These are phyloP conservation scores for Porogramme epimiltina DNA, from an alignment of 1,284 basidiomycete species.

Conservation along the genomic window DNA sequence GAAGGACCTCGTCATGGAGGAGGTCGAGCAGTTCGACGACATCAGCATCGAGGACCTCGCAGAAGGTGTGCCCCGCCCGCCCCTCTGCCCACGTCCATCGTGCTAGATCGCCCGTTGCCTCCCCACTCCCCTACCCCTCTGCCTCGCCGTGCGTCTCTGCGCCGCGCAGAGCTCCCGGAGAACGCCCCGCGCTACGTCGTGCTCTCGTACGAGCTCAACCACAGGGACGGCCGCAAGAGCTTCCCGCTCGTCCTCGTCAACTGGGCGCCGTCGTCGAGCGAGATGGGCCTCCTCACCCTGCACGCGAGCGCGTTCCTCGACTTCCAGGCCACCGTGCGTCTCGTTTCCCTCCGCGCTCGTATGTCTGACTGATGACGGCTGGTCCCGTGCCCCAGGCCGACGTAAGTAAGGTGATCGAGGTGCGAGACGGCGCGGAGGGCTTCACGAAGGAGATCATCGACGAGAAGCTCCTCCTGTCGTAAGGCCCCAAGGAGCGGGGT, in stretches of 20 bases:
- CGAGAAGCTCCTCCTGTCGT: conserved; percentile 50
- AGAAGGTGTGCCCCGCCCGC: conserved; percentile 58
- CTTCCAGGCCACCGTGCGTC: conserved; percentile 74
- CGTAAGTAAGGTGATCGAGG: conserved; percentile 76
- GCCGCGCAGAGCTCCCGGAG: conserved; percentile 78
- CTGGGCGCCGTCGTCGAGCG: conserved; percentile 79
- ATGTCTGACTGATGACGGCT: not conserved
- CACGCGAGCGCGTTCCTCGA: conserved; percentile 82
- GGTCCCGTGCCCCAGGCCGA: conserved; percentile 50
- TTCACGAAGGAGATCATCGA: conserved; percentile 76
- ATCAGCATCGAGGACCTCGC: conserved; percentile 82
- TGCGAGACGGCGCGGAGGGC: conserved; percentile 79
- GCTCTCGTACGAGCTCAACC: conserved; percentile 80
- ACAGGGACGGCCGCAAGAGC: conserved; percentile 83
- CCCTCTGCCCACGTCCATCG: conserved; percentile 2
- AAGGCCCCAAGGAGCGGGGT: not conserved
- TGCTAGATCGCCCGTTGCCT: conserved; percentile 3
- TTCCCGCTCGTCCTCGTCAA: conserved; percentile 86
- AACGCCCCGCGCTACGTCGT: conserved; percentile 89
- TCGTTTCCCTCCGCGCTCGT: not conserved
- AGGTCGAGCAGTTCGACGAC: conserved; percentile 78
- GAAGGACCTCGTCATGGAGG: conserved; percentile 74
- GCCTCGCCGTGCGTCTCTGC: not conserved
- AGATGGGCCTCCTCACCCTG: conserved; percentile 77
- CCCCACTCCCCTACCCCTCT: not conserved